These are phyloP conservation scores for Leptomonas pyrrhocoris DNA, from an alignment of 208 protist genomes.

Conservation along the genomic window DNA sequence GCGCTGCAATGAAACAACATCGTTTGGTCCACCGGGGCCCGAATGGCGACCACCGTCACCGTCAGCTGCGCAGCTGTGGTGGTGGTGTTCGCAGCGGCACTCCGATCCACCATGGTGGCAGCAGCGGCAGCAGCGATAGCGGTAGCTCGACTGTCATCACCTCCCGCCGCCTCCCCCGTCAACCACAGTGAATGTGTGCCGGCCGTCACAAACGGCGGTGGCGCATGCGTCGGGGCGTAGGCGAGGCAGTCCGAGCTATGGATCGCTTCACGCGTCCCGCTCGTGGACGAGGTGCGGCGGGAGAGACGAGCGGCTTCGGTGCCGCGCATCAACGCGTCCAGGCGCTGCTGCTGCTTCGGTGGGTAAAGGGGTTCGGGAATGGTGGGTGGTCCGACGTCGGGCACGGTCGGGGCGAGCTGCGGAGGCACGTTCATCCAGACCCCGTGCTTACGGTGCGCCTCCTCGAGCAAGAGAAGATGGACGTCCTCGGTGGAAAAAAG, in stretches of 20 bases:
- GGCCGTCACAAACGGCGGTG: conserved; percentile 59
- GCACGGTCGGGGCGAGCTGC: conserved; percentile 60
- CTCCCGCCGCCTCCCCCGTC: not conserved
- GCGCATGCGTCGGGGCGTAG: conserved; percentile 53
- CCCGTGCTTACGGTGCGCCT: conserved; percentile 79
- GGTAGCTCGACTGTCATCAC: not conserved
- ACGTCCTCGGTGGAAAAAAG: conserved; percentile 40
- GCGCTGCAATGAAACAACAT: conserved; percentile 65
- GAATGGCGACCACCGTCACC: conserved; percentile 21
- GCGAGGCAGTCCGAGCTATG: conserved; percentile 13
- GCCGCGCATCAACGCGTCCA: conserved; percentile 36
- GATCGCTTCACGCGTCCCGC: not conserved
- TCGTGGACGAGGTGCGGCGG: not conserved
- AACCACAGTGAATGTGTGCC: conserved; percentile 40
- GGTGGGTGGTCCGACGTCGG: conserved; percentile 31
- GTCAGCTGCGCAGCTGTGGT: not conserved
- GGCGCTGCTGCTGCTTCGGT: conserved; percentile 36
- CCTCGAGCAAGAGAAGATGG: conserved; percentile 51
- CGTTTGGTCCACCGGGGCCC: conserved; percentile 38
- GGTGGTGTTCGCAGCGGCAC: not conserved
- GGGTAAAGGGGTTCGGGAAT: conserved; percentile 55
- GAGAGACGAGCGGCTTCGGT: conserved; percentile 2
- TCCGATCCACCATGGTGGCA: not conserved
- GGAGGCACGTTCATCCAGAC: conserved; percentile 76
- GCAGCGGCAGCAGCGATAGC: not conserved